Base-by-base conservation (phyloP, 2,329 filamentous ascomycete genomes). In the Pezicula rhizophila region DNA sequence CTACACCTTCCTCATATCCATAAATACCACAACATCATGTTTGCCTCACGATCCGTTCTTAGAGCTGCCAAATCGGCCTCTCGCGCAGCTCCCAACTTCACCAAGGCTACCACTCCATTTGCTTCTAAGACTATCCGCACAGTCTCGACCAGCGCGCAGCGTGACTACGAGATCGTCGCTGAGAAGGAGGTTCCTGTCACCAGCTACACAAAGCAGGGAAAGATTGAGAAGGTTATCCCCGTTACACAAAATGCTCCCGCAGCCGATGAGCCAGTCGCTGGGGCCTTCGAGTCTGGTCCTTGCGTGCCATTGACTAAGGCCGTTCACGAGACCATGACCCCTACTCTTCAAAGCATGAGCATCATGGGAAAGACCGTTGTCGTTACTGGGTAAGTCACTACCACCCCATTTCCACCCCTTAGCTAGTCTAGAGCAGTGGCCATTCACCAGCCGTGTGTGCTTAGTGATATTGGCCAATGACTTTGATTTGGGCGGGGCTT, bases 321-420 rank as follows among this genome's bases (percentile, higher is more conserved):
- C 59, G 70, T 79, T 48, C 81, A 73, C 66, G 66, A 75, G 43
- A 66, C 72, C 39, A 72, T 88, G 64, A 78, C 83, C 5, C 74
- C 77, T 26, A 88, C 82, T 33, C 73, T 89, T 68, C 75, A 81
- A 68, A 84, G 78, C 68, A 84, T 87, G 76, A 80, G 75, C 46
- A 74, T 88, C 52, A 78, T 78, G 65, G 82, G 75, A 64, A 88
- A 88, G 75, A 79, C 84, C 48, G 83, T 87, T 57, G 75, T 89
- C 56, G 68, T 89, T 59, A 89, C 85, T 64, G 85, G 82, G 80
- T 84, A 75, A 65, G 77, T 63, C 46, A 41, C 34, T 38, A 45
- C 34, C 45, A 17, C 54, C 31, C 23, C 3, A n/a, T 33, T 26
- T 42, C 7, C 31, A 10, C 8, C 28, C 8, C 28, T 12, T 2